Conservation (phyloP, 371 early-diverging fungal genomes). For the Saksenaea oblongispora region DNA sequence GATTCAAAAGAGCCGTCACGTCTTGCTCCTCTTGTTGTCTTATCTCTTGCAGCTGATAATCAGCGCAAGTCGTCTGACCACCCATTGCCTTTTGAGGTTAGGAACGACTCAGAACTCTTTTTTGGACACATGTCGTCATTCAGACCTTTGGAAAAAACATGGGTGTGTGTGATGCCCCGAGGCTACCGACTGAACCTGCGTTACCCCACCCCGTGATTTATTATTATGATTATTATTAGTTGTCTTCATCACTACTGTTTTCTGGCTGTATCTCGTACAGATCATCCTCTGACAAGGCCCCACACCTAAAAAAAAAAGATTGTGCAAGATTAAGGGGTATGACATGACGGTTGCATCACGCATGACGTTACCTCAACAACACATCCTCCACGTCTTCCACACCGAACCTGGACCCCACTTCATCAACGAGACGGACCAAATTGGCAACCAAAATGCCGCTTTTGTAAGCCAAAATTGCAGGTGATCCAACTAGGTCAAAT, state of each 20-base stretch:
- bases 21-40: not conserved
- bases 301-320: slow-evolving; percentile 21
- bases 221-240: not conserved
- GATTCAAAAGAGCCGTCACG: too few species aligned
- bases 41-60: slow-evolving; percentile 1
- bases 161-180: not conserved
- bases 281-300: slow-evolving; percentile 41
- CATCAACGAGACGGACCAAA: slow-evolving; percentile 50
- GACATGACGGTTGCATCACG: slow-evolving; percentile 11
- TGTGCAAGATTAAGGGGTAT: slow-evolving; percentile 10
- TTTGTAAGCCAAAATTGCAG: slow-evolving; percentile 54
- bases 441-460: slow-evolving; percentile 51
- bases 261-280: slow-evolving; percentile 22
- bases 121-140: slow-evolving; percentile 3
- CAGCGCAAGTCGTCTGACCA: not conserved
- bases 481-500: slow-evolving; percentile 56
- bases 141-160: not conserved
- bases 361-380: slow-evolving; percentile 31
- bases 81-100: slow-evolving; percentile 5
- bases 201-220: not conserved
- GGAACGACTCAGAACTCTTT: slow-evolving; percentile 2
- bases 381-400: slow-evolving; percentile 42
- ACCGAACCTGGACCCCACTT: slow-evolving; percentile 36
- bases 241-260: slow-evolving; percentile 7
- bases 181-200: not conserved